Conservation (phyloP, 2,329 filamentous ascomycete species). For the Exophiala sp. region DNA sequence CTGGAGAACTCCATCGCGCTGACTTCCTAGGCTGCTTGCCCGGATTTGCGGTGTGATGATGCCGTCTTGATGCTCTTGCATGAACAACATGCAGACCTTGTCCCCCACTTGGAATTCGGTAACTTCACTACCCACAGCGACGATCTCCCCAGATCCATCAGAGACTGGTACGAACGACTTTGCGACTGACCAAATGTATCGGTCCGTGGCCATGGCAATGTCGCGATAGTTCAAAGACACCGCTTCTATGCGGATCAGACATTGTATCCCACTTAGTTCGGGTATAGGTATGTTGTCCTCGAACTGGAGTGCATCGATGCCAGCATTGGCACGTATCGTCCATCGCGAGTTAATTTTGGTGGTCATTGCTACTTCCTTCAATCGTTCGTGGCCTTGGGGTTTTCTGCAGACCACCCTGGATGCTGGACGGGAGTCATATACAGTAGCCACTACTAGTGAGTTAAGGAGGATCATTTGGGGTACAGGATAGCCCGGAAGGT, state of each 20-base stretch:
- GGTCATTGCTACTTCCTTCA: too few relatives aligned
- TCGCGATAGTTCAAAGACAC: constrained; percentile 50
- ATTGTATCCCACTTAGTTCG: constrained; percentile 29
- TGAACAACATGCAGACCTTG: constrained; percentile 44
- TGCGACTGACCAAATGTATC: constrained; percentile 44
- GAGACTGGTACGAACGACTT: constrained; percentile 41
- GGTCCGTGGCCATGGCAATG: constrained; percentile 50
- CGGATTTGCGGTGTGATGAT: neutral
- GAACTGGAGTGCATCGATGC: too few relatives aligned
- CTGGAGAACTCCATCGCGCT: constrained; percentile 63
- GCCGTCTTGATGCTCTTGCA: constrained; percentile 24
- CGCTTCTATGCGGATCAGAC: constrained; percentile 61
- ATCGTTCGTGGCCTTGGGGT: too few relatives aligned
- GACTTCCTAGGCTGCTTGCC: constrained; percentile 55
- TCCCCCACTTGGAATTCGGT: constrained; percentile 56
- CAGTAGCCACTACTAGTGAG: too few relatives aligned
- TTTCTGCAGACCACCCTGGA: too few relatives aligned
- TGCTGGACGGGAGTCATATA: too few relatives aligned
- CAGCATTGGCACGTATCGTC: too few relatives aligned
- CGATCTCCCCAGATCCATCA: constrained; percentile 44
- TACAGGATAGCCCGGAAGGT: too few relatives aligned
- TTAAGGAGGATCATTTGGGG: too few relatives aligned
- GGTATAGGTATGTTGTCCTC: neutral
- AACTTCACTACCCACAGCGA: constrained; percentile 55
- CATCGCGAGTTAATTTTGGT: neutral